Conservation (phyloP, 441 rosid genomes). For the Hura crepitans region DNA sequence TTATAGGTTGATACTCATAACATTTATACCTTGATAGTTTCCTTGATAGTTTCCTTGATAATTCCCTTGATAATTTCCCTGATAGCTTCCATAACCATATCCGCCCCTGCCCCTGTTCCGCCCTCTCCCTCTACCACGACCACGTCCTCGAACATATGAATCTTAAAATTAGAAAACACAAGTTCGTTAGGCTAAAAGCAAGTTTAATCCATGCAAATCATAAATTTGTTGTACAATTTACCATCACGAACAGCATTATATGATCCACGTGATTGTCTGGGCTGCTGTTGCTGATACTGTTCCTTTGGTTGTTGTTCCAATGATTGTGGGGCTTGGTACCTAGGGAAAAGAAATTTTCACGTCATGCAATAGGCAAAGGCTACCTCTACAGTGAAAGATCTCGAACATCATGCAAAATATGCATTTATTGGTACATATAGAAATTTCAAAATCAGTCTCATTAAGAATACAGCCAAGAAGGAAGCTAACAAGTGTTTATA, state of each 20-base stretch:
- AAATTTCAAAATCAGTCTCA: not conserved
- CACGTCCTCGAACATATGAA: slow-evolving; percentile 65
- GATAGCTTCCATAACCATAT: slow-evolving; percentile 57
- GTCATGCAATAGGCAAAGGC: slow-evolving; percentile 5
- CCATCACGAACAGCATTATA: slow-evolving; percentile 63
- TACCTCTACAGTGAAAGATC: not conserved
- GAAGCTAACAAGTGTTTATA: not conserved
- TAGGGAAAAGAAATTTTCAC: slow-evolving; percentile 22
- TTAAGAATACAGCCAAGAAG: not conserved
- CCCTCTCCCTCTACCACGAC: slow-evolving; percentile 75
- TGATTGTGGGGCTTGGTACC: slow-evolving; percentile 76
- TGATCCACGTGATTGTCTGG: slow-evolving; percentile 39
- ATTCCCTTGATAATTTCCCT: slow-evolving; percentile 52
- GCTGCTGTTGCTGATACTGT: slow-evolving; percentile 49
- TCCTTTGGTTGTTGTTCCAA: slow-evolving; percentile 50
- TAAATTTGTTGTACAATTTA: slow-evolving; percentile 24
- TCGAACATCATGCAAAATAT: not conserved
- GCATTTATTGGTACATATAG: not conserved
- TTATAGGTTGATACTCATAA: not conserved
- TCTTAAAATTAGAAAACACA: slow-evolving; percentile 39
- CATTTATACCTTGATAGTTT: slow-evolving; percentile 26
- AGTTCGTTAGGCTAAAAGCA: slow-evolving; percentile 13
- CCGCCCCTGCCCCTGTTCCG: slow-evolving; percentile 62
- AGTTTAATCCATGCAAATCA: slow-evolving; percentile 1
- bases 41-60: slow-evolving; percentile 57